Conservation (phyloP, 495 filamentous ascomycete species). For the Trichocladium uniseriatum region DNA sequence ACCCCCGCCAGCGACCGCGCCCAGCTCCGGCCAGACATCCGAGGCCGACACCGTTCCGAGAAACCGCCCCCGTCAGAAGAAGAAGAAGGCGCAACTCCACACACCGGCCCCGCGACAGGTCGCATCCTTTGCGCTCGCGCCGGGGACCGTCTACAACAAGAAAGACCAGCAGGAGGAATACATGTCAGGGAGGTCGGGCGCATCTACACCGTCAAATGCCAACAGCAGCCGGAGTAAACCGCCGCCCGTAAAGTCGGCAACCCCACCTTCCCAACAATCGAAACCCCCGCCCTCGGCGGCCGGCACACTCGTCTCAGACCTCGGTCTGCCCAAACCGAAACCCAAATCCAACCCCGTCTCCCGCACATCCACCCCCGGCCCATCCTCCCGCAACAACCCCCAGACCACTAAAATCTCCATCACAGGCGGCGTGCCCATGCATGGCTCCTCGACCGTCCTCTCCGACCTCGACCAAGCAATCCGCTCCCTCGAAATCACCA, state of each 20-base stretch:
- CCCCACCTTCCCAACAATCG: constrained; percentile 25
- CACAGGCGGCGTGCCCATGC: constrained; percentile 64
- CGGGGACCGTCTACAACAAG: constrained; percentile 34
- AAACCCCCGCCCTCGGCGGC: constrained; percentile 59
- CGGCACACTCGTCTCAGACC: constrained; percentile 72
- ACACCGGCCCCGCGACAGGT: constrained; percentile 59
- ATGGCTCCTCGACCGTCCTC: constrained; percentile 64
- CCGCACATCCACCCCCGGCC: constrained; percentile 46
- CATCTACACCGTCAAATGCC: constrained; percentile 25
- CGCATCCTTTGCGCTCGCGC: constrained; percentile 34
- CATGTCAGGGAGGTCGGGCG: constrained; percentile 26
- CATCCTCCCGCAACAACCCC: constrained; percentile 20
- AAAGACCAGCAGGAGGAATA: constrained; percentile 35
- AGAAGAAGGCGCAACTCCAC: constrained; percentile 53
- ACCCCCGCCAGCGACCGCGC: constrained; percentile 4
- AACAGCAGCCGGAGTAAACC: constrained; percentile 30
- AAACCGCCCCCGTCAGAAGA: constrained; percentile 30
- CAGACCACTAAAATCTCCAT: constrained; percentile 51
- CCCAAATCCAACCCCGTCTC: constrained; percentile 46
- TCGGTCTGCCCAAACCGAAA: constrained; percentile 50
- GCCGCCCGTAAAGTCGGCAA: constrained; percentile 28
- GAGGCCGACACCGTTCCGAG: constrained; percentile 28
- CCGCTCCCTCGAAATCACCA: constrained; percentile 78
- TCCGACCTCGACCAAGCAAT: constrained; percentile 86
- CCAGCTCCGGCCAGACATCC: constrained; percentile 18